Percentiles rank a stretch among this genome's conserved stretches.
Conservation (phyloP, 2,329 filamentous ascomycete genomes). For the Penicillium rolfsii region DNA sequence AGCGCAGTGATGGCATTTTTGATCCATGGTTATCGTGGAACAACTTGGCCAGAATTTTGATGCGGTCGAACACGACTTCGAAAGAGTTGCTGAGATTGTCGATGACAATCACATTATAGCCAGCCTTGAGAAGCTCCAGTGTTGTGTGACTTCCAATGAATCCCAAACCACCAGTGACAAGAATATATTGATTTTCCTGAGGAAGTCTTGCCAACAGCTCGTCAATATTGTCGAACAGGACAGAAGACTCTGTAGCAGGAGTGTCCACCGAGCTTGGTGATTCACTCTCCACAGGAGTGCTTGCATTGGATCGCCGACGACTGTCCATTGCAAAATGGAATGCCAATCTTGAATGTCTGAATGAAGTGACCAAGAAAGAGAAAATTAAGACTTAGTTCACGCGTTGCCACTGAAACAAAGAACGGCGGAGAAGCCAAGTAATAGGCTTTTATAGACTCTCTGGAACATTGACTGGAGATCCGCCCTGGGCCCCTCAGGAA, state of each 20-base stretch:
- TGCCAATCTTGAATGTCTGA: slow-evolving; percentile 11
- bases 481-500: slow-evolving; percentile 7
- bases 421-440: slow-evolving; percentile 17
- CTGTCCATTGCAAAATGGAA: slow-evolving; percentile 35
- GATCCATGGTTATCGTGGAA: slow-evolving; percentile 45
- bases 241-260: slow-evolving; percentile 51
- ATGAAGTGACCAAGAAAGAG: slow-evolving; percentile 3
- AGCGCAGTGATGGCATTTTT: slow-evolving; percentile 49
- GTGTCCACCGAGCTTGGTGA: slow-evolving; percentile 42
- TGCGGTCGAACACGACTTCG: slow-evolving; percentile 40
- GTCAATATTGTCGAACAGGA: slow-evolving; percentile 50
- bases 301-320: slow-evolving; percentile 34
- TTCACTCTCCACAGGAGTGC: slow-evolving; percentile 36
- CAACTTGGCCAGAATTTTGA: slow-evolving; percentile 37
- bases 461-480: slow-evolving; percentile 19
- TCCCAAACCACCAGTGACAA: slow-evolving; percentile 48
- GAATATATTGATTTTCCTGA: slow-evolving; percentile 45
- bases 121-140: slow-evolving; percentile 46
- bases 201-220: slow-evolving; percentile 47
- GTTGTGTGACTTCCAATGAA: slow-evolving; percentile 51
- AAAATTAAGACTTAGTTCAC: neutral
- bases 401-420: neutral
- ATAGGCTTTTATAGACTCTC: slow-evolving; percentile 15
- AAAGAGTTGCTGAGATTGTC: slow-evolving; percentile 49
- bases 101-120: slow-evolving; percentile 48